phyloP scores from a whole-genome alignment of 2,329 filamentous ascomycete species.

The Escovopsis sp. region DNA sequence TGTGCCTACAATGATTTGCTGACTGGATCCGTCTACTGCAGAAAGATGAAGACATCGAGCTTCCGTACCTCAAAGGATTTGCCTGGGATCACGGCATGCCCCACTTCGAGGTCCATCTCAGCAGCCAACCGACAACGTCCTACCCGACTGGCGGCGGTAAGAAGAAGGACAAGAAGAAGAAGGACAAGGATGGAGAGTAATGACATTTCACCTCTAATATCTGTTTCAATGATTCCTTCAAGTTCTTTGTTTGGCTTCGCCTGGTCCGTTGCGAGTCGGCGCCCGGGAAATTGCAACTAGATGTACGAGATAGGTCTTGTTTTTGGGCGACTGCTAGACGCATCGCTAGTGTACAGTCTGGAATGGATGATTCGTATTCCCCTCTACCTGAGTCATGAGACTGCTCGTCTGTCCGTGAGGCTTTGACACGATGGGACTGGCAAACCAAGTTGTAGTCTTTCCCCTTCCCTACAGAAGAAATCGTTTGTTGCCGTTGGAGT shows the following conservation, averaged over 20 bases:
- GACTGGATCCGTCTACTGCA: constrained; percentile 20
- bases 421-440: no score
- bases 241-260: constrained; percentile 24
- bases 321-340: constrained; percentile 6
- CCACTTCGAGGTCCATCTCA: constrained; percentile 72
- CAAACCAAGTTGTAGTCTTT: no score
- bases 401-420: no score
- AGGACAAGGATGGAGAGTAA: constrained; percentile 44
- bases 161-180: constrained; percentile 59
- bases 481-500: no score
- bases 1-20: background rate
- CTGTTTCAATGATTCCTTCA: constrained; percentile 26
- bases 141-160: constrained; percentile 27
- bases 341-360: constrained; percentile 5
- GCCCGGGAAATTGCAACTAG: constrained; percentile 29
- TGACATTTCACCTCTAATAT: constrained; percentile 15
- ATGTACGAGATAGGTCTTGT: constrained; percentile 19
- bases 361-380: no score
- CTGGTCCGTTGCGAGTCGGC: constrained; percentile 26
- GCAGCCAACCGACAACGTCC: constrained; percentile 45
- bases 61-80: constrained; percentile 81
- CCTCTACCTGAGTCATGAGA: no score
- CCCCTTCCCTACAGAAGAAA: no score
- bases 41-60: constrained; percentile 83
- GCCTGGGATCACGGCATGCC: constrained; percentile 95